Percentiles rank a stretch among this genome's conserved stretches.
phyloP scores from a whole-genome alignment of 2,329 filamentous ascomycete genomes.

The Arthrobotrys musiformis region DNA sequence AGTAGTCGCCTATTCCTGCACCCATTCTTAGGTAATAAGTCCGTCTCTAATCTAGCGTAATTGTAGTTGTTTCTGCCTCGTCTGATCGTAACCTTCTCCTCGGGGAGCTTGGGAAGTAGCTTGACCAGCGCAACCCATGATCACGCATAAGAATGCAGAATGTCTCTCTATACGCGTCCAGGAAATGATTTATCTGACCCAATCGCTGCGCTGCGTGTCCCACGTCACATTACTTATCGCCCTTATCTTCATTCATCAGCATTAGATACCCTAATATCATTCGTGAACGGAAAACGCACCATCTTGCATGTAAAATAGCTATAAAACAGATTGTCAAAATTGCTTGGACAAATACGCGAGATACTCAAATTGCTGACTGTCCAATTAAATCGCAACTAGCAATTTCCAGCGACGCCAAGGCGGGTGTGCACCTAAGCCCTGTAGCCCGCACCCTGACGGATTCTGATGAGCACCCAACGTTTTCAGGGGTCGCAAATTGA shows the following conservation, averaged over 20 bases:
- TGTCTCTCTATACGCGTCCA: neutral
- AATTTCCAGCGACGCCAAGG: neutral
- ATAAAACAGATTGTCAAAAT: neutral
- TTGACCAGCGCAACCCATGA: neutral
- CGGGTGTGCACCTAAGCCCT: conserved; percentile 13
- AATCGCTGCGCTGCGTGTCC: neutral
- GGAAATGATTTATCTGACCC: neutral
- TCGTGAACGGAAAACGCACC: neutral
- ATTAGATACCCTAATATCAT: conserved; percentile 1
- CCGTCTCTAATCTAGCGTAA: neutral
- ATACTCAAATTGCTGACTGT: neutral
- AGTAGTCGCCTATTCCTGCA: conserved; percentile 64
- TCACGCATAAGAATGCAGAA: neutral
- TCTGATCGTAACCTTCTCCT: conserved; percentile 88
- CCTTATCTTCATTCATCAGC: neutral
- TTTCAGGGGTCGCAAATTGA: conserved; percentile 49
- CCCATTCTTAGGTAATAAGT: neutral
- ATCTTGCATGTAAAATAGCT: conserved; percentile 5
- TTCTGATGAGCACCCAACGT: conserved; percentile 19
- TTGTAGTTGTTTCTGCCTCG: conserved; percentile 82
- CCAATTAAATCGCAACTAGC: conserved; percentile 16
- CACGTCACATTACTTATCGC: neutral
- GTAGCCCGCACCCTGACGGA: conserved; percentile 18
- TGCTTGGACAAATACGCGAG: neutral
- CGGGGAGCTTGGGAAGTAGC: conserved; percentile 72